Evolutionary conservation across 176 grass and related monocot species (phyloP), one percentile per base, ranked within the genome.

Genomic region (Microstegium vimineum): DNA sequence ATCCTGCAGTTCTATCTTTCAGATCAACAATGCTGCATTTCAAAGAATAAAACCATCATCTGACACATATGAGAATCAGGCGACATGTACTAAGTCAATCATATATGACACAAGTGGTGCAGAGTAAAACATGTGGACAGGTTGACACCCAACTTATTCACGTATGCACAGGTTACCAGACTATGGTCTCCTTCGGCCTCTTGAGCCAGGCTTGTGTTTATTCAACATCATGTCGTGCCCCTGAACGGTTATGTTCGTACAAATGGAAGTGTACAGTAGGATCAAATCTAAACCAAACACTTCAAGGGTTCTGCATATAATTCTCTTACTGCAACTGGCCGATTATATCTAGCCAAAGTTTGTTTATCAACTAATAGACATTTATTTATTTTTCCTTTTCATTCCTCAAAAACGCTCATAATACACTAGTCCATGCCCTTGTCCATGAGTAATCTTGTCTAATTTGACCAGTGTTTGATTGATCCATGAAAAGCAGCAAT

Each of bases 71-170:
- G 74, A 75, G 42, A 76, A 47, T 31, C 38, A 68, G 40, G 35
- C 9, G 71, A 65, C 3, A 78, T 74, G 49, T 42, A 42, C 32
- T 52, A 83, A n/a, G 66, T 72, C 81, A 74, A 79, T 74, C 69
- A 45, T 45, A 69, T 74, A 43, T n/a, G 70, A 52, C 38, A 51
- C 18, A 47, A 46, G 27, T 46, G 47, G 20, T 67, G 34, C 27
- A 37, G 10, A 35, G 76, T 34, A 47, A 17, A n/a, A 49, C 25
- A 32, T 69, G 32, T 85, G 46, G 51, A 73, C 57, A 61, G 62
- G 14, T 70, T 68, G 47, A 28, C 20, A 69, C 66, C 30, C 17
- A 62, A 23, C 17, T 27, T 41, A 69, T 47, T 74, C 60, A 59
- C 47, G 6, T 52, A 52, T 52, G 47, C 47, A 52, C 17, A 52